Percentiles rank a stretch among this genome's conserved stretches.
These are phyloP conservation scores for Botrytis hyacinthi DNA, from an alignment of 2,329 filamentous ascomycete species.

Conservation along the genomic window DNA sequence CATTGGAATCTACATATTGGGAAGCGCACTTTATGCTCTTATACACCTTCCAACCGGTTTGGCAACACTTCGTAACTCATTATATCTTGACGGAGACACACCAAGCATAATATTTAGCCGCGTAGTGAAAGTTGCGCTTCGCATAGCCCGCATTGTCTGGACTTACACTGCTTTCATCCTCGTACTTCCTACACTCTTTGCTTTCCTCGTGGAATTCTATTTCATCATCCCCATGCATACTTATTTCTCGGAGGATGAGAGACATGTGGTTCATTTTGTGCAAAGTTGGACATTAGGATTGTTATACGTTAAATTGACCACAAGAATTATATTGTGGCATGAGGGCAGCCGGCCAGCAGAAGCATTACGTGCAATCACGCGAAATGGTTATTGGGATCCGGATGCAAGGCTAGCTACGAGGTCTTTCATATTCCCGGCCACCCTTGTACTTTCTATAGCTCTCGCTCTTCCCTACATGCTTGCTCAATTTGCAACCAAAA, in stretches of 20 bases:
- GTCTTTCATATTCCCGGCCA: conserved; percentile 77
- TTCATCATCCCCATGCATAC: conserved; percentile 69
- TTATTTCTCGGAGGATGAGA: conserved; percentile 40
- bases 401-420: conserved; percentile 77
- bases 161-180: conserved; percentile 71
- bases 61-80: conserved; percentile 36
- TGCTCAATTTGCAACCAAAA: conserved; percentile 52
- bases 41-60: conserved; percentile 48
- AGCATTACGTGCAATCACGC: conserved; percentile 71
- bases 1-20: conserved; percentile 79
- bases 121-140: conserved; percentile 23
- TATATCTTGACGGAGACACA: conserved; percentile 31
- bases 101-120: conserved; percentile 34
- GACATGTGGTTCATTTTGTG: conserved; percentile 78
- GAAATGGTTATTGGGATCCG: conserved; percentile 74
- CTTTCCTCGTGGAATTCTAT: conserved; percentile 82
- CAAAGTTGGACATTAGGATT: conserved; percentile 94
- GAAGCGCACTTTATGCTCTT: conserved; percentile 61
- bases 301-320: conserved; percentile 79
- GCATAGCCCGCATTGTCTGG: conserved; percentile 58
- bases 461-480: conserved; percentile 63
- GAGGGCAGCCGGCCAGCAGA: conserved; percentile 68
- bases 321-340: conserved; percentile 66
- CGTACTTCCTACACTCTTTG: conserved; percentile 78
- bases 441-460: conserved; percentile 59